Evolutionary conservation across 495 filamentous ascomycete species (phyloP).

Genomic region (Pyronema domesticum): DNA sequence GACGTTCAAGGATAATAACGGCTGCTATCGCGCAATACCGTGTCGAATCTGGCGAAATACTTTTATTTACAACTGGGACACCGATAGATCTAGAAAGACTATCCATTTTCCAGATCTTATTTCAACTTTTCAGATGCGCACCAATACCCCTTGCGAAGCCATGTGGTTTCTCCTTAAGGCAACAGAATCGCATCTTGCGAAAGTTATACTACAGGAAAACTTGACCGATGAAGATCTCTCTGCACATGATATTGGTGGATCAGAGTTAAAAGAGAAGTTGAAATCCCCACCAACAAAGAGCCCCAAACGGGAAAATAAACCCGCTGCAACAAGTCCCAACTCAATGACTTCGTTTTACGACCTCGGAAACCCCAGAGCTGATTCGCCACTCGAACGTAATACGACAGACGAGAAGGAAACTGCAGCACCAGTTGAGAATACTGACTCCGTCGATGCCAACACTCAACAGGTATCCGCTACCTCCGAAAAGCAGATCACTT

Average conservation of each 20-base stretch:
- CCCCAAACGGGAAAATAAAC: neutral
- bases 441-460: no score
- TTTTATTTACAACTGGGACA: no score
- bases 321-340: neutral
- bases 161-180: constrained; percentile 2
- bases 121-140: neutral
- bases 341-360: neutral
- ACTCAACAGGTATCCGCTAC: no score
- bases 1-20: neutral
- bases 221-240: neutral
- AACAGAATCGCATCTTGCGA: neutral
- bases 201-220: neutral
- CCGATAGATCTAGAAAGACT: neutral
- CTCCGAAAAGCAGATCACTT: no score
- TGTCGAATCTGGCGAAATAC: neutral
- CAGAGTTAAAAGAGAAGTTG: neutral
- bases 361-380: neutral
- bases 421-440: no score
- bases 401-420: no score
- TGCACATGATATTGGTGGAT: neutral
- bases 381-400: no score
- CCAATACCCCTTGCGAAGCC: neutral
- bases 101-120: neutral
- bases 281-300: neutral
- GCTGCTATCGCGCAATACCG: neutral